A percentile compares a stretch with the other conserved stretches of the same genome.
These are phyloP conservation scores for Microthlaspi erraticum DNA, from an alignment of 345 rosid species.

Conservation along the genomic window DNA sequence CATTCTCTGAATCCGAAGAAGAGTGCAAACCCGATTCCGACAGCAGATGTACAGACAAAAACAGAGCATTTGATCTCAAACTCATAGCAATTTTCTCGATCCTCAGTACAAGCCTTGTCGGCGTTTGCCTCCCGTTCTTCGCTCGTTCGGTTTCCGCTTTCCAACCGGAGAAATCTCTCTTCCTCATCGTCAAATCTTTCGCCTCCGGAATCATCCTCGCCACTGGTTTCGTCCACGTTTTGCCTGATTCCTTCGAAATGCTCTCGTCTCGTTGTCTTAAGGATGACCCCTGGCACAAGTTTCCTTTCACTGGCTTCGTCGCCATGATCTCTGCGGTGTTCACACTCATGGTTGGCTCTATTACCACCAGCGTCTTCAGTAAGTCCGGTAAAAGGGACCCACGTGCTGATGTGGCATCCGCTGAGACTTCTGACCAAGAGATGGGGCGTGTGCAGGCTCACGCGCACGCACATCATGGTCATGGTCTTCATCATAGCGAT, in stretches of 20 bases:
- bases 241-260: conserved; percentile 58
- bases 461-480: conserved; percentile 48
- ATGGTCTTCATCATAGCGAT: conserved; percentile 29
- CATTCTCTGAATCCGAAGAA: conserved; percentile 27
- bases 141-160: conserved; percentile 49
- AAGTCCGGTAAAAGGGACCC: background rate
- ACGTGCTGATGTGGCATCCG: conserved; percentile 20
- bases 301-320: conserved; percentile 56
- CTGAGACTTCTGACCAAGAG: conserved; percentile 40
- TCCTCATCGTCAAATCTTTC: conserved; percentile 59
- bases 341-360: conserved; percentile 56
- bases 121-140: conserved; percentile 55
- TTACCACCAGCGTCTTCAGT: conserved; percentile 51
- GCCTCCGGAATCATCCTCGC: conserved; percentile 63
- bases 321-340: conserved; percentile 56
- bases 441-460: conserved; percentile 5
- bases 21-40: conserved; percentile 32
- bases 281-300: conserved; percentile 54
- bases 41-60: conserved; percentile 46
- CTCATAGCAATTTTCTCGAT: conserved; percentile 53
- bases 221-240: conserved; percentile 58
- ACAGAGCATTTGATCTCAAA: conserved; percentile 45
- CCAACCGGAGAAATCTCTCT: conserved; percentile 49
- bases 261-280: conserved; percentile 53
- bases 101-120: conserved; percentile 54